phyloP scores from a whole-genome alignment of 75 land plant genomes.

The Selaginella tamariscina region DNA sequence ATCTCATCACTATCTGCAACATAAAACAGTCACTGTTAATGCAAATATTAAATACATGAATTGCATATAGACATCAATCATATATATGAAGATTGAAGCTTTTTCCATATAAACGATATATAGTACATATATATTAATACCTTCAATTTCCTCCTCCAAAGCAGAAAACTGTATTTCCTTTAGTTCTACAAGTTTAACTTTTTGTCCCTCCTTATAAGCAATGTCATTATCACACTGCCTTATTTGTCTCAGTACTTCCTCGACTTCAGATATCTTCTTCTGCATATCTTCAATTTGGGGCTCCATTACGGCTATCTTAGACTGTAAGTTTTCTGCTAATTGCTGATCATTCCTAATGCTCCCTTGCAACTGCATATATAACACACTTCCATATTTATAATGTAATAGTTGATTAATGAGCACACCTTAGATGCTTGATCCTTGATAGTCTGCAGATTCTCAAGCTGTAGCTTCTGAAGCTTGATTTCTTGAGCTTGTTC shows the following conservation, averaged over 20 bases:
- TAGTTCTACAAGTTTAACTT: slow-evolving; percentile 50
- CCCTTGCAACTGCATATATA: slow-evolving; percentile 56
- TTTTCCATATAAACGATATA: neutral
- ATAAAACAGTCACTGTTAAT: neutral
- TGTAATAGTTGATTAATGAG: neutral
- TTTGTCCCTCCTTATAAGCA: slow-evolving; percentile 35
- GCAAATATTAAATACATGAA: neutral
- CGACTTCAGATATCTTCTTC: slow-evolving; percentile 40
- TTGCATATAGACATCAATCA: too few relatives aligned
- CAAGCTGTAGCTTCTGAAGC: slow-evolving; percentile 74
- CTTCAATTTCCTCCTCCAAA: slow-evolving; percentile 79
- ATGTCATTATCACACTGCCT: slow-evolving; percentile 47
- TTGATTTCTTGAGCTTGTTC: slow-evolving; percentile 94
- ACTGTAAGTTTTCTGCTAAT: slow-evolving; percentile 38
- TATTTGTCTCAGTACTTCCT: slow-evolving; percentile 46
- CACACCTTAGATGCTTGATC: slow-evolving; percentile 81
- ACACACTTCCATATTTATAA: too few relatives aligned
- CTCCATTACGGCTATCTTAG: slow-evolving; percentile 60
- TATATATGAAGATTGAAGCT: neutral
- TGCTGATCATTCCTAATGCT: slow-evolving; percentile 76
- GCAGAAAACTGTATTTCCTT: slow-evolving; percentile 66
- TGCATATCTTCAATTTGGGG: slow-evolving; percentile 42
- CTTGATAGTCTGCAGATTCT: slow-evolving; percentile 78
- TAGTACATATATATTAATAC: slow-evolving; percentile 20
- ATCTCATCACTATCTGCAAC: slow-evolving; percentile 77